Percentiles rank a stretch among this genome's conserved stretches.
Conservation (phyloP, 2,329 filamentous ascomycete species). For the Berkeleyomyces rouxiae region DNA sequence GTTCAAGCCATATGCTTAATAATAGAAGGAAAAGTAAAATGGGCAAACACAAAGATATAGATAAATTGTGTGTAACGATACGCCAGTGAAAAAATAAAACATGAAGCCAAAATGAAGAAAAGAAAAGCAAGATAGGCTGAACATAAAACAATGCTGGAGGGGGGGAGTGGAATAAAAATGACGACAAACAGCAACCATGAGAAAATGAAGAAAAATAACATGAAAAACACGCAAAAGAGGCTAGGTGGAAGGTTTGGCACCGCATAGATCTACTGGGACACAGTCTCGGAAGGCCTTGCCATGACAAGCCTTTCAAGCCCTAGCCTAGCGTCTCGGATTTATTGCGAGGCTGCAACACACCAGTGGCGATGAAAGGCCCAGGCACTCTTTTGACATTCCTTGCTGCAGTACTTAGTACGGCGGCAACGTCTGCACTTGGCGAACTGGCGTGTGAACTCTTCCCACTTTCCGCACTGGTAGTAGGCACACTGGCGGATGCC, state of each 20-base stretch:
- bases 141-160: background rate
- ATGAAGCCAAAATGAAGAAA: conserved; percentile 9
- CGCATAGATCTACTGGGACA: background rate
- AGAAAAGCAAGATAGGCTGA: background rate
- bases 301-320: background rate
- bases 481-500: conserved; percentile 96
- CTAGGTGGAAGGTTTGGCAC: background rate
- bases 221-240: background rate
- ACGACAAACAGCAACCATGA: background rate
- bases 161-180: background rate
- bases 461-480: conserved; percentile 97
- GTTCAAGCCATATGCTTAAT: background rate
- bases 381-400: conserved; percentile 97
- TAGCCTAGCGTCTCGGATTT: conserved; percentile 14
- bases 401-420: conserved; percentile 97
- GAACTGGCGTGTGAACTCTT: conserved; percentile 90
- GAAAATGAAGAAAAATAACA: background rate
- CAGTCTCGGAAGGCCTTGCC: background rate
- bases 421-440: conserved; percentile 94
- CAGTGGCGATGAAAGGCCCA: conserved; percentile 98
- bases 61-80: background rate
- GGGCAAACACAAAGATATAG: background rate
- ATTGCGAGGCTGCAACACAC: conserved; percentile 63
- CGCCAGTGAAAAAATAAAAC: conserved; percentile 9
- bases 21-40: background rate